Evolutionary conservation across 1,284 basidiomycete species (phyloP), one percentile per base, ranked within the genome.

Genomic region (Cryptococcus sp.): DNA sequence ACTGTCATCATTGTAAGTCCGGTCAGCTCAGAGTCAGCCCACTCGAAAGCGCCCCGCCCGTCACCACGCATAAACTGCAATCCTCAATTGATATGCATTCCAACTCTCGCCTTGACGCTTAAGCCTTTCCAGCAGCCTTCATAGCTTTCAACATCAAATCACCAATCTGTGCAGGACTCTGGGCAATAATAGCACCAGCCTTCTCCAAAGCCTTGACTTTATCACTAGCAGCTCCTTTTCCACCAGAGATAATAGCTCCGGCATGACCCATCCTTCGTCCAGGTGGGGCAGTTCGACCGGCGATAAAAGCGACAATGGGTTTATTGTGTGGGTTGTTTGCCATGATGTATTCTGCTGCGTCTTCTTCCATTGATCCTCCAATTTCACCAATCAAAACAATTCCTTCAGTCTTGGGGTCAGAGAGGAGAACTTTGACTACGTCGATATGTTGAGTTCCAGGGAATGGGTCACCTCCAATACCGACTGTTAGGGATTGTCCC

Each of bases 311-410:
- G 53, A 98, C 91, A 41, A 98, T 91, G 50, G 96, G 96, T 78
- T 98, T 98, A 59, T 90, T 90, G 66, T 87, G 81, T 77, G 90
- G 88, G 83, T 99, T 99, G 81, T 91, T 87, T 75, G 84, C 81
- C 73, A 88, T 86, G 52, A 99, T 80, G 77, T 93, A 96, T 67
- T 93, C 96, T 3, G 96, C 96, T 16, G 96, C 96, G 63, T 98
- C 94, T 75, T 99, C 96, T 78, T 99, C 96, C 93, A 98, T 98
- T 18, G 88, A 87, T 24, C 96, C 96, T 65, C 96, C 96, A 67
- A 99, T 99, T 77, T 99, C 96, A 62, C 96, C 96, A 67, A 99
- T 99, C 62, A 98, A 80, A 52, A 99, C 94, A 61, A 99, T 93
- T 66, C 91, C 92, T 78, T 96, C 84, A 2, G 92, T 97, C 54